Conservation (phyloP, 768 basidiomycete genomes). For the Boletus rex-veris region DNA sequence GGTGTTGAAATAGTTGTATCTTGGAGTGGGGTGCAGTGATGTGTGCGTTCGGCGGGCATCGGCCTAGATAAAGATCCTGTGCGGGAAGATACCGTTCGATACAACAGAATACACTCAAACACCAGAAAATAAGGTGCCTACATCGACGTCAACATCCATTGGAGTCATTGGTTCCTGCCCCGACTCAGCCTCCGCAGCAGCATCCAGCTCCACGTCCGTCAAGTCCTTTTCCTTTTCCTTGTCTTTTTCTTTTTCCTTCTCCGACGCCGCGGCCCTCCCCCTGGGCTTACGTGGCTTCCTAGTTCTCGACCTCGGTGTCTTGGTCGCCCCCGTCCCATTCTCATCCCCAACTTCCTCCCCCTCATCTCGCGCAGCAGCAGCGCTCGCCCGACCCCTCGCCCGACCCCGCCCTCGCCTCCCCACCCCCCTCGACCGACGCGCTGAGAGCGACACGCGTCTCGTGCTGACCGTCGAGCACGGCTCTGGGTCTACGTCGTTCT, state of each 20-base stretch:
- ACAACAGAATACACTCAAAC: background rate
- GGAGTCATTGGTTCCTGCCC: slow-evolving; percentile 36
- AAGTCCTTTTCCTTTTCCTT: slow-evolving; percentile 27
- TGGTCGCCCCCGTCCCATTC: slow-evolving; percentile 23
- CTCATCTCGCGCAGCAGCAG: slow-evolving; percentile 26
- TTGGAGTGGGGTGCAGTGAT: no score
- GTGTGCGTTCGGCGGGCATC: no score
- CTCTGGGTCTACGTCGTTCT: slow-evolving; percentile 60
- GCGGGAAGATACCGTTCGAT: no score
- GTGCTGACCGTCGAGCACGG: slow-evolving; percentile 20
- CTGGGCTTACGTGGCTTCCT: slow-evolving; percentile 26
- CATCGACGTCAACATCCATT: slow-evolving; percentile 36
- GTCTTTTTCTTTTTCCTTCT: slow-evolving; percentile 28
- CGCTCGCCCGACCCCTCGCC: slow-evolving; percentile 32
- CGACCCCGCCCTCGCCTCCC: slow-evolving; percentile 32
- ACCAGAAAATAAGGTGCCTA: background rate
- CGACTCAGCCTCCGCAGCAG: slow-evolving; percentile 29
- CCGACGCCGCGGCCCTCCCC: slow-evolving; percentile 10
- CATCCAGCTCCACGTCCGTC: slow-evolving; percentile 31
- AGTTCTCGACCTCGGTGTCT: slow-evolving; percentile 33
- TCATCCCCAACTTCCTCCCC: slow-evolving; percentile 41
- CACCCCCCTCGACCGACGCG: slow-evolving; percentile 21
- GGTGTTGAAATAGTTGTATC: no score
- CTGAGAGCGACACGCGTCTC: background rate
- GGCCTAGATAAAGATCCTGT: no score